phyloP scores from a whole-genome alignment of 768 basidiomycete genomes.

The Boletus huronensis region DNA sequence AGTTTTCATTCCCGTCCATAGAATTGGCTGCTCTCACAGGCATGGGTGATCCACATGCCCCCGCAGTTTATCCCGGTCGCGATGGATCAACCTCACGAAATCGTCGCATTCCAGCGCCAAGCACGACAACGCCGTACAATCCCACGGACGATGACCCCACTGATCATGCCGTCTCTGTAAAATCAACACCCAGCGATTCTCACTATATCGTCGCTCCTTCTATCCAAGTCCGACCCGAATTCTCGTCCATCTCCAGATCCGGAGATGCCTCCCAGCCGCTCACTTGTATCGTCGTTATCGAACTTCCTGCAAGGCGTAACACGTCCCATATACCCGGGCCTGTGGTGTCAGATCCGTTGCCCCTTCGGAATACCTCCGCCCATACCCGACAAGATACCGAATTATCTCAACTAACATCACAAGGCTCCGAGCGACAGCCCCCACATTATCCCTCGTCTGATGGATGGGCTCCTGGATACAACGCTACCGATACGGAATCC shows the following conservation, averaged over 20 bases:
- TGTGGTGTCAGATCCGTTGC: conserved; percentile 47
- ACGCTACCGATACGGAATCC: conserved; percentile 27
- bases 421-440: conserved; percentile 14
- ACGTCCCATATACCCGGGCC: conserved; percentile 51
- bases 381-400: conserved; percentile 26
- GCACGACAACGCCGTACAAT: conserved; percentile 43
- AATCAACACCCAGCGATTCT: conserved; percentile 44
- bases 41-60: conserved; percentile 61
- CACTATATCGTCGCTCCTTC: conserved; percentile 86
- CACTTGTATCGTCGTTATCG: conserved; percentile 92
- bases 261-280: conserved; percentile 73
- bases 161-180: conserved; percentile 53
- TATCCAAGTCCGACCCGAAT: conserved; percentile 93
- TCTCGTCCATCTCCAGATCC: conserved; percentile 72
- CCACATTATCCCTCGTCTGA: conserved; percentile 19
- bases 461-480: conserved; percentile 27
- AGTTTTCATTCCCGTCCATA: conserved; percentile 33
- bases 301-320: conserved; percentile 76
- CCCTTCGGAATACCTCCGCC: conserved; percentile 25
- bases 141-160: conserved; percentile 85
- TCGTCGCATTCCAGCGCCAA: conserved; percentile 23
- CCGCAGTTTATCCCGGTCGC: conserved; percentile 65
- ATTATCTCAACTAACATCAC: conserved; percentile 9
- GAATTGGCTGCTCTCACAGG: conserved; percentile 94
- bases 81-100: conserved; percentile 44